Conservation (phyloP, 192 early-diverging fungal species). For the Backusella tarrabulga region DNA sequence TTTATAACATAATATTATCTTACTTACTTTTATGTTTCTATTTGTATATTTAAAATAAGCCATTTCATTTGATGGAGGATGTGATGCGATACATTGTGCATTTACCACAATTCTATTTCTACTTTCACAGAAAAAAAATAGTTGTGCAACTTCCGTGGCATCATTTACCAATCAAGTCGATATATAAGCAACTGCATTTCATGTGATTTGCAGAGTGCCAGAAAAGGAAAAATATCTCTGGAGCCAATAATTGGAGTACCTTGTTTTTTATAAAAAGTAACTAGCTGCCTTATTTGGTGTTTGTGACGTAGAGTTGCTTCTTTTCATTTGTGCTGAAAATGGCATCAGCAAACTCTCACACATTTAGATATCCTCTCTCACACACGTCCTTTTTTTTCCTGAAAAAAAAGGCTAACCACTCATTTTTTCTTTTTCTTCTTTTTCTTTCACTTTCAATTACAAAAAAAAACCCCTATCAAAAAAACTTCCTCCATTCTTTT, state of each 20-base stretch:
- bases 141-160: neutral
- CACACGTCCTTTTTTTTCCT: neutral
- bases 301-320: neutral
- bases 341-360: neutral
- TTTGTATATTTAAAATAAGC: neutral
- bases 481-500: neutral
- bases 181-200: neutral
- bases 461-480: neutral
- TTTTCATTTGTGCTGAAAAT: slow-evolving; percentile 7
- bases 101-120: neutral
- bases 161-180: neutral
- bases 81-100: neutral
- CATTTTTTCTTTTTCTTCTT: neutral
- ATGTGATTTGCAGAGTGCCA: neutral
- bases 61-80: neutral
- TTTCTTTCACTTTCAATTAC: neutral
- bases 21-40: neutral
- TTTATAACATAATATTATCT: neutral
- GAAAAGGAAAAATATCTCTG: neutral
- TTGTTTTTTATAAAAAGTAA: neutral
- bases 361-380: neutral
- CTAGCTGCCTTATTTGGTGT: neutral
- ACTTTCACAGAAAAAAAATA: neutral
- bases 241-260: slow-evolving; percentile 4
- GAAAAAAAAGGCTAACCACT: neutral